Conservation (phyloP, 139 green algal species). For the Coelastrella sp. region DNA sequence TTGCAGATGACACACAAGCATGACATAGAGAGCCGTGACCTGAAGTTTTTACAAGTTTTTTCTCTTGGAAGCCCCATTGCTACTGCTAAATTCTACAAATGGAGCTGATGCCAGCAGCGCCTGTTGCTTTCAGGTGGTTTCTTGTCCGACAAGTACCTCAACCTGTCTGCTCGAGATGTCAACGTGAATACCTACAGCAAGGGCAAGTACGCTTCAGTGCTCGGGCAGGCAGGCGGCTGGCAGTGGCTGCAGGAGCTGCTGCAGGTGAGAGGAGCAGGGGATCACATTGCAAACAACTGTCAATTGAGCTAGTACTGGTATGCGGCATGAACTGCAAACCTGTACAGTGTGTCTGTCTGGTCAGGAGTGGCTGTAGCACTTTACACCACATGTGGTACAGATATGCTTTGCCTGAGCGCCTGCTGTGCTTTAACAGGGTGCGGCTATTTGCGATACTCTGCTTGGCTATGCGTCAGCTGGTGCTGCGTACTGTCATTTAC, state of each 20-base stretch:
- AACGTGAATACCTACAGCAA: constrained; percentile 63
- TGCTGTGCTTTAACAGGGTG: too few species aligned
- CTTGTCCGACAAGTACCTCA: constrained; percentile 58
- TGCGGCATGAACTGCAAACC: not conserved
- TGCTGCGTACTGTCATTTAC: not conserved
- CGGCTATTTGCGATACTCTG: too few species aligned
- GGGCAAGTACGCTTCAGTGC: constrained; percentile 85
- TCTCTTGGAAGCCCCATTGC: too few species aligned
- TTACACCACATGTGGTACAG: not conserved
- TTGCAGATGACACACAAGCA: not conserved
- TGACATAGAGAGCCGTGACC: too few species aligned
- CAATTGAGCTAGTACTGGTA: not conserved
- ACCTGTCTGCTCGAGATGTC: constrained; percentile 52
- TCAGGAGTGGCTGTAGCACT: not conserved
- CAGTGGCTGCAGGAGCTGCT: constrained; percentile 84
- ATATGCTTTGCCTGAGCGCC: not conserved
- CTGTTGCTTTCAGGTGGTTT: constrained; percentile 68
- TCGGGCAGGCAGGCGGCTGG: constrained; percentile 81
- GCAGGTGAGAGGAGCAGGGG: constrained; percentile 27
- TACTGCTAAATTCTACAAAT: too few species aligned
- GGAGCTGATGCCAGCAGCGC: not conserved
- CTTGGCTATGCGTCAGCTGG: not conserved
- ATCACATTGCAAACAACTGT: not conserved
- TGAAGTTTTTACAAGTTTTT: too few species aligned
- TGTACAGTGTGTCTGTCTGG: not conserved